Evolutionary conservation across 805 yeast species (phyloP).

Genomic region (Debaryomyces tyrocola): DNA sequence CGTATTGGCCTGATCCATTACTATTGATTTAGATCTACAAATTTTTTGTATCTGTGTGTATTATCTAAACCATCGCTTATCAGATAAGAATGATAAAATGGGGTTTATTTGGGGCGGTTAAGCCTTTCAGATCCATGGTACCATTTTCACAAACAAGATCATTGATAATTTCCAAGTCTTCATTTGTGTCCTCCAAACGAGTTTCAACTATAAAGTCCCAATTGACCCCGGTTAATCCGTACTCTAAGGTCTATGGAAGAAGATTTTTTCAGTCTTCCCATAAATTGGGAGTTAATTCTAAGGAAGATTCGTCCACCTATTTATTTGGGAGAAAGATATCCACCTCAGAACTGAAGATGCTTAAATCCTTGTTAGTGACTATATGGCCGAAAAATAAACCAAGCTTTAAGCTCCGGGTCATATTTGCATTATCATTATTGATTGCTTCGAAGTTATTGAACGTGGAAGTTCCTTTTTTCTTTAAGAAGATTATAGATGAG

Average conservation of each 20-base stretch:
- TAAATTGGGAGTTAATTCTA: conserved; percentile 1
- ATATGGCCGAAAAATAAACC: conserved; percentile 79
- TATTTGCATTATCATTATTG: conserved; percentile 69
- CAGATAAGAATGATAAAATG: background rate
- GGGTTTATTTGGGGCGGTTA: background rate
- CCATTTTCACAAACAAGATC: background rate
- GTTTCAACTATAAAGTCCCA: background rate
- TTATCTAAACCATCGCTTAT: background rate
- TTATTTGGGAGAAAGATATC: conserved; percentile 29
- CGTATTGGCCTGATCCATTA: too few relatives aligned
- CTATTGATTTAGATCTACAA: too few relatives aligned
- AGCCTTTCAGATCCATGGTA: background rate
- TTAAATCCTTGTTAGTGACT: conserved; percentile 63
- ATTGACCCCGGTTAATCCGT: too few relatives aligned
- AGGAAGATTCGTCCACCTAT: conserved; percentile 11
- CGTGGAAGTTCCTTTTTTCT: conserved; percentile 94
- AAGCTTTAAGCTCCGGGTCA: conserved; percentile 69
- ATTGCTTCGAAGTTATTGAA: conserved; percentile 82
- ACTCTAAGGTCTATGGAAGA: background rate
- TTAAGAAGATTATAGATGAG: conserved; percentile 80
- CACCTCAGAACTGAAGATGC: conserved; percentile 52
- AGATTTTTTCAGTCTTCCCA: conserved; percentile 1
- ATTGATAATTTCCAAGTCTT: background rate
- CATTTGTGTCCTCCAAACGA: background rate
- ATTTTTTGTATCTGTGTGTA: too few relatives aligned